Evolutionary conservation across 148 eudicot genomes (phyloP).

Genomic region (Vaccinium vitisidaea): DNA sequence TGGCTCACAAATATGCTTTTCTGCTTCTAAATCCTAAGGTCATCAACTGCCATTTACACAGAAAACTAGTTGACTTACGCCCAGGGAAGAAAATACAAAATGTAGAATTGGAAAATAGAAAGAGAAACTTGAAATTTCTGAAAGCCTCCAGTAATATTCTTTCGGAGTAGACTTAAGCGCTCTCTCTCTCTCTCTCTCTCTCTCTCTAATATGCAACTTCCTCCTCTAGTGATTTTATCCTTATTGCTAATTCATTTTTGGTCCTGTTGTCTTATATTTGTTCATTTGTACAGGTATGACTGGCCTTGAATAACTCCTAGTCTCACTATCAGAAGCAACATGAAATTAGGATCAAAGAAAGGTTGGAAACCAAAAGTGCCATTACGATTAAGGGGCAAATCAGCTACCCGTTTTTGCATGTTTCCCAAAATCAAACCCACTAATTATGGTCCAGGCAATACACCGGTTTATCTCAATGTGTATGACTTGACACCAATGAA

Average conservation of each 20-base stretch:
- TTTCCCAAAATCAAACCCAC: constrained; percentile 59
- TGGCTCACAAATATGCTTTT: neutral
- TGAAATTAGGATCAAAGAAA: constrained; percentile 62
- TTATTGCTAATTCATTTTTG: neutral
- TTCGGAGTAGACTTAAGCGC: neutral
- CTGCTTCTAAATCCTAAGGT: neutral
- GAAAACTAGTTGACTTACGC: neutral
- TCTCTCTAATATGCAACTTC: neutral
- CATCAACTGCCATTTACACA: neutral
- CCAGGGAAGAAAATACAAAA: neutral
- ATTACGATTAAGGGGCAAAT: constrained; percentile 51
- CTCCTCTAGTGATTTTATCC: neutral
- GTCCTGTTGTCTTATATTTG: neutral
- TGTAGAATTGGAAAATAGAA: neutral
- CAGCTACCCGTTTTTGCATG: constrained; percentile 62
- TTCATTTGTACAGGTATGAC: constrained; percentile 32
- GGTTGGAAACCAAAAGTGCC: constrained; percentile 67
- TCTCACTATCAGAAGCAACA: constrained; percentile 25
- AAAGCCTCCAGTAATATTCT: neutral
- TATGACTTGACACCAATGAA: constrained; percentile 89
- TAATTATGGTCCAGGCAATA: constrained; percentile 43
- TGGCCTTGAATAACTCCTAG: constrained; percentile 27
- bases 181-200: neutral
- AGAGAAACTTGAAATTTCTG: neutral
- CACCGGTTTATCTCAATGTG: constrained; percentile 82